phyloP scores from a whole-genome alignment of 768 basidiomycete species.

The Lepiota subincarnata region DNA sequence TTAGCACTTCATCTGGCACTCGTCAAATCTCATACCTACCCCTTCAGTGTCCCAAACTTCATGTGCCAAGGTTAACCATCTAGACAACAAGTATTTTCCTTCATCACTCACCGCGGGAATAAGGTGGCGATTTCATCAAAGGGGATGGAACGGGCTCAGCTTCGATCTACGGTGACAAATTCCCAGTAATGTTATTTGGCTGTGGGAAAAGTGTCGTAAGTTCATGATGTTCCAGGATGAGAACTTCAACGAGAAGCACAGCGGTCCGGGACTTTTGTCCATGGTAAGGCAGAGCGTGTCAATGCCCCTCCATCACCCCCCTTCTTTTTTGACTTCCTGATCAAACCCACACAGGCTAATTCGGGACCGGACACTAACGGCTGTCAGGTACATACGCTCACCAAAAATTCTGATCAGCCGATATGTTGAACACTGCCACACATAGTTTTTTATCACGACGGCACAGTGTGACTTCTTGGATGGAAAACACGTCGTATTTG shows the following conservation, averaged over 20 bases:
- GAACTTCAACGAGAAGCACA: constrained; percentile 91
- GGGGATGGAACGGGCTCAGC: constrained; percentile 94
- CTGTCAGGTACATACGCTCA: constrained; percentile 55
- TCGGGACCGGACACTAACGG: constrained; percentile 94
- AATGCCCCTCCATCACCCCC: neutral
- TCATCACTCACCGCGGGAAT: neutral
- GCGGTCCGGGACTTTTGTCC: constrained; percentile 78
- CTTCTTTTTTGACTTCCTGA: neutral
- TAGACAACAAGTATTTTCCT: neutral
- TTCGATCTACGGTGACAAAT: constrained; percentile 96
- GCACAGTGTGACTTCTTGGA: constrained; percentile 95
- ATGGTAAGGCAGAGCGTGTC: constrained; percentile 54
- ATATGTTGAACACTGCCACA: neutral
- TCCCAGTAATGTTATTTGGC: constrained; percentile 55
- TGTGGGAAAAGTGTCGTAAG: neutral
- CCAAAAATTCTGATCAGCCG: neutral
- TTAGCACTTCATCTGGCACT: constrained; percentile 3
- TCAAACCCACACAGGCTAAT: constrained; percentile 62
- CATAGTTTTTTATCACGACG: constrained; percentile 94
- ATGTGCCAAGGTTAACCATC: constrained; percentile 85
- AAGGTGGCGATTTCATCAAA: constrained; percentile 93
- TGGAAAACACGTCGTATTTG: constrained; percentile 92
- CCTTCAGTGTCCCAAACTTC: constrained; percentile 75
- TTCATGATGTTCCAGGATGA: constrained; percentile 60
- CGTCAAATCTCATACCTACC: constrained; percentile 13